phyloP scores from a whole-genome alignment of 306 rosid species.

The Urtica urens region DNA sequence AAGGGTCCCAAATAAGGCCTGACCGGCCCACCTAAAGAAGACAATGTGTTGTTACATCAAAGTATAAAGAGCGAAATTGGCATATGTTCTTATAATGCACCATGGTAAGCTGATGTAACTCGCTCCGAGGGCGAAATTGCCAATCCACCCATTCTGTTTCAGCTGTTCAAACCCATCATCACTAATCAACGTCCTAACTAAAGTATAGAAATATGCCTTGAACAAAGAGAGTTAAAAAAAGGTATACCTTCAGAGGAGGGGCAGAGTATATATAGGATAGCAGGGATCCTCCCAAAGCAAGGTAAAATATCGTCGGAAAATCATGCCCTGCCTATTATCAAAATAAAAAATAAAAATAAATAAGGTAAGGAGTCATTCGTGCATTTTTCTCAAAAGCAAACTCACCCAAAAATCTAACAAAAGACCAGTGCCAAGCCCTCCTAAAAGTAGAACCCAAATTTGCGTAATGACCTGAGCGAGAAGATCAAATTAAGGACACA shows the following conservation, averaged over 20 bases:
- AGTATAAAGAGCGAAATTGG: no score
- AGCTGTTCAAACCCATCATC: no score
- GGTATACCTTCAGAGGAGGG: constrained; percentile 74
- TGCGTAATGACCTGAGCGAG: constrained; percentile 66
- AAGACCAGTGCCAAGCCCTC: constrained; percentile 75
- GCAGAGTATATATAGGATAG: constrained; percentile 91
- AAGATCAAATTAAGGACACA: neutral
- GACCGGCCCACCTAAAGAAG: constrained; percentile 94
- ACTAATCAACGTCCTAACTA: no score
- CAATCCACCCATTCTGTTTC: constrained; percentile 98
- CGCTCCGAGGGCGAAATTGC: constrained; percentile 96
- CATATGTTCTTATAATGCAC: no score
- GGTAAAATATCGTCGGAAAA: constrained; percentile 67
- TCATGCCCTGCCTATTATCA: constrained; percentile 77
- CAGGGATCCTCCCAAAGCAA: constrained; percentile 84
- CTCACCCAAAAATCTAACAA: constrained; percentile 84
- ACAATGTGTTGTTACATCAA: no score
- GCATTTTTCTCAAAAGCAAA: constrained; percentile 16
- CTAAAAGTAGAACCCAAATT: constrained; percentile 86
- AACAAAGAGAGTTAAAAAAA: constrained; percentile 1
- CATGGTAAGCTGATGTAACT: constrained; percentile 97
- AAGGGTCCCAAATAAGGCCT: constrained; percentile 96
- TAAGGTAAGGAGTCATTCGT: constrained; percentile 1
- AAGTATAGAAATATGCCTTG: no score
- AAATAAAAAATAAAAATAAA: constrained; percentile 22